These are phyloP conservation scores for Vitis hybrid DNA, from an alignment of 177 flowering plant species.

Conservation along the genomic window DNA sequence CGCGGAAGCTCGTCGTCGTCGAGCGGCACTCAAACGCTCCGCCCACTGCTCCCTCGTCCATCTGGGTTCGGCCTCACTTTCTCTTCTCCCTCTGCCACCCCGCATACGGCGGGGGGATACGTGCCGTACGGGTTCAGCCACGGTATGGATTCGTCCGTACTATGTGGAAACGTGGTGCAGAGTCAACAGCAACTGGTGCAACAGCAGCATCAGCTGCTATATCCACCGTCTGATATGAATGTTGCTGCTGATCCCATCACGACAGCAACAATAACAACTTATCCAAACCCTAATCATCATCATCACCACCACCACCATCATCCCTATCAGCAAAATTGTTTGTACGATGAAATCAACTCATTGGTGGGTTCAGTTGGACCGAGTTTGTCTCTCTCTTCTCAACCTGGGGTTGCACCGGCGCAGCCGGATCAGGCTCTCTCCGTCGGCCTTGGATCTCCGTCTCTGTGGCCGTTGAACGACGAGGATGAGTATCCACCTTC, in stretches of 20 bases:
- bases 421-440: slow-evolving; percentile 16
- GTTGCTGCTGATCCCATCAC: slow-evolving; percentile 4
- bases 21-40: slow-evolving; percentile 42
- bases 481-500: slow-evolving; percentile 44
- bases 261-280: slow-evolving; percentile 9
- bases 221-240: not conserved
- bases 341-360: slow-evolving; percentile 33
- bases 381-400: slow-evolving; percentile 34
- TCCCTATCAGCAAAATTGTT: slow-evolving; percentile 1
- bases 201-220: not conserved
- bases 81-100: slow-evolving; percentile 6
- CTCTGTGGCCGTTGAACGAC: slow-evolving; percentile 38
- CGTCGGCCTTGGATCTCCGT: slow-evolving; percentile 29
- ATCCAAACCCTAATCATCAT: slow-evolving; percentile 10
- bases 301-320: slow-evolving; percentile 5
- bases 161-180: slow-evolving; percentile 21
- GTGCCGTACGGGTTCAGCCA: slow-evolving; percentile 29
- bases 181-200: slow-evolving; percentile 3
- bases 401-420: slow-evolving; percentile 13
- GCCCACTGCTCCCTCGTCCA: slow-evolving; percentile 84
- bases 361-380: slow-evolving; percentile 45
- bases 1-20: slow-evolving; percentile 20
- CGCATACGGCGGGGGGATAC: not conserved
- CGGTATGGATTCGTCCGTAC: slow-evolving; percentile 12
- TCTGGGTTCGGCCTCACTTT: slow-evolving; percentile 33